Evolutionary conservation across 2,329 filamentous ascomycete species (phyloP).

Genomic region (Helicocarpus griseus): DNA sequence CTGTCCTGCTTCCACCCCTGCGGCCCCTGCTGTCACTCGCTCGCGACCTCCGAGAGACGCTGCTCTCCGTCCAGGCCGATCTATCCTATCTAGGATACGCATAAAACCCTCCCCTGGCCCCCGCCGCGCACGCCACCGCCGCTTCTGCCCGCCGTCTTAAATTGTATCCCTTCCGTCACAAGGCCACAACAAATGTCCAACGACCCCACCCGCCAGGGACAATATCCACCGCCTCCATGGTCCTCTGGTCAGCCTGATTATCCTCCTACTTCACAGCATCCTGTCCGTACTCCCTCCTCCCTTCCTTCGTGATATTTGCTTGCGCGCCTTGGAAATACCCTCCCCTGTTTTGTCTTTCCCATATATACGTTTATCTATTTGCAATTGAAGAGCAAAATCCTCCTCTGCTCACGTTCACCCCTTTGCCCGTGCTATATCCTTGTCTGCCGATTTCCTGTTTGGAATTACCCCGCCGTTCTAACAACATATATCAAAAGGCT

Average conservation of each 20-base stretch:
- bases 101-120: slow-evolving; percentile 1
- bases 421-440: slow-evolving; percentile 2
- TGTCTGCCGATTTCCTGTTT: slow-evolving; percentile 20
- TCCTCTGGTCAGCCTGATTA: slow-evolving; percentile 30
- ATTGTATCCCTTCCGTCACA: background rate
- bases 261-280: slow-evolving; percentile 27
- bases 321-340: slow-evolving; percentile 4
- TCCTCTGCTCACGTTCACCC: background rate
- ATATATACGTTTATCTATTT: too few relatives aligned
- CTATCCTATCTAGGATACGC: too few relatives aligned
- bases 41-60: background rate
- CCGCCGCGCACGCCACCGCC: slow-evolving; percentile 5
- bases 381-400: background rate
- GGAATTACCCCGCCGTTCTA: slow-evolving; percentile 15
- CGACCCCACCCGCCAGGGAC: slow-evolving; percentile 37
- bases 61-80: background rate
- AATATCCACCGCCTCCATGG: slow-evolving; percentile 37
- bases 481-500: slow-evolving; percentile 5
- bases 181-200: slow-evolving; percentile 29
- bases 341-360: slow-evolving; percentile 1
- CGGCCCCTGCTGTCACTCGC: background rate
- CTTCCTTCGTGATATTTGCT: slow-evolving; percentile 3
- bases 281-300: slow-evolving; percentile 13
- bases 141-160: background rate
- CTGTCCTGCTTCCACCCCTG: background rate